Conservation (phyloP, 352 stramenopile genomes). For the Phytophthora brassicae region DNA sequence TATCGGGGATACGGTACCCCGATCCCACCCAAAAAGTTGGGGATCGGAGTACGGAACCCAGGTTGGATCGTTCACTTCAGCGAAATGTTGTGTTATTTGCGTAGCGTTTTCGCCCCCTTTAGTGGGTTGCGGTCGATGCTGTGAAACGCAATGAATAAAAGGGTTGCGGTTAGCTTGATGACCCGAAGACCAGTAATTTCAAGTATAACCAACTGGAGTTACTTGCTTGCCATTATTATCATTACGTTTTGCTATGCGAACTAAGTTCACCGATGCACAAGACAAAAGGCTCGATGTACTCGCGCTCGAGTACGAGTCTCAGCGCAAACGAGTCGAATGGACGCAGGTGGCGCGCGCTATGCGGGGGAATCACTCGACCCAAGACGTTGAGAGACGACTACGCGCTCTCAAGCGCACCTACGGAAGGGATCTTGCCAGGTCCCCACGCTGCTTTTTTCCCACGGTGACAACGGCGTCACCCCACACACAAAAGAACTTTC, state of each 20-base stretch:
- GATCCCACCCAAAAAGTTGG: no score
- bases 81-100: no score
- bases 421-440: not conserved
- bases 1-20: no score
- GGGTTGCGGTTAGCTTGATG: not conserved
- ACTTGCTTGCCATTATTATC: not conserved
- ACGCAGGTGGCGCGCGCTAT: not conserved
- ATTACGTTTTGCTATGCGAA: not conserved
- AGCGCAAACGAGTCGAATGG: not conserved
- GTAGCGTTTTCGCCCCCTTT: not conserved
- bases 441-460: constrained; percentile 1
- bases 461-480: not conserved
- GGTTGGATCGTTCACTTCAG: not conserved
- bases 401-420: not conserved
- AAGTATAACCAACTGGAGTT: not conserved
- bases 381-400: not conserved
- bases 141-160: not conserved
- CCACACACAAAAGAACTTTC: not conserved
- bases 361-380: not conserved
- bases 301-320: constrained; percentile 1
- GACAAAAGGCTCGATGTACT: not conserved
- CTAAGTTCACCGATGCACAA: not conserved
- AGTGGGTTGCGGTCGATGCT: not conserved
- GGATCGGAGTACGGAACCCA: no score
- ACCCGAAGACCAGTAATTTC: not conserved